Evolutionary conservation across 768 basidiomycete species (phyloP), one percentile per base, ranked within the genome.

Genomic region (Fibroporia radiculosa): DNA sequence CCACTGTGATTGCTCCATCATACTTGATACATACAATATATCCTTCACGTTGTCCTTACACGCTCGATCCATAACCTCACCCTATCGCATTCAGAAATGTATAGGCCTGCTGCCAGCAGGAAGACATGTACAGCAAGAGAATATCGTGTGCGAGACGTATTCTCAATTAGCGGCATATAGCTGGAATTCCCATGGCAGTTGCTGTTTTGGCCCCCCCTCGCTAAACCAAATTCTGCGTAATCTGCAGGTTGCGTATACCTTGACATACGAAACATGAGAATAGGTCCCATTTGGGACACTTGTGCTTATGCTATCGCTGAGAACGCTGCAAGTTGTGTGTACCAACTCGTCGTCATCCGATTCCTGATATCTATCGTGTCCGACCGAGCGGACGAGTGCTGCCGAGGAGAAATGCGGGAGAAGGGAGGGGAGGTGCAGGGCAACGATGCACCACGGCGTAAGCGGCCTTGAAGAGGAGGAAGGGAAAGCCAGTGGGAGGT

Each of bases 191-290:
- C 82, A 86, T 25, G 85, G 83, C 6, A 70, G 59, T 48, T 66
- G 70, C 48, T 78, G 73, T 43, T 64, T 60, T 44, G 74, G 71
- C 7, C 72, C 72, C 36, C 61, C 64, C 50, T 83, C 74, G 51
- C 73, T 76, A 60, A 88, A 76, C 86, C 87, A 90, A 23, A 90
- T 76, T 56, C 87, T 69, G 49, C 82, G 68, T 53, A 90, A 62
- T 28, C 86, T 74, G 63, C 87, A 90, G 28, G 75, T 85, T 18
- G 85, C 84, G 58, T 87, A 82, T 35, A 90, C 73, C 59, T 80
- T 83, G 52, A 89, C 67, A 54, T 78, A 84, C n/a, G 77, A 72
- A 36, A 82, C 69, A 66, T 84, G 77, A 0, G 82, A 77, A 57
- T 78, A 84, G 37, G 64, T 63, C 38, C 77, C 77, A 48, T 63